These are phyloP conservation scores for Guyanaporus albipodus DNA, from an alignment of 768 basidiomycete genomes.

Conservation along the genomic window DNA sequence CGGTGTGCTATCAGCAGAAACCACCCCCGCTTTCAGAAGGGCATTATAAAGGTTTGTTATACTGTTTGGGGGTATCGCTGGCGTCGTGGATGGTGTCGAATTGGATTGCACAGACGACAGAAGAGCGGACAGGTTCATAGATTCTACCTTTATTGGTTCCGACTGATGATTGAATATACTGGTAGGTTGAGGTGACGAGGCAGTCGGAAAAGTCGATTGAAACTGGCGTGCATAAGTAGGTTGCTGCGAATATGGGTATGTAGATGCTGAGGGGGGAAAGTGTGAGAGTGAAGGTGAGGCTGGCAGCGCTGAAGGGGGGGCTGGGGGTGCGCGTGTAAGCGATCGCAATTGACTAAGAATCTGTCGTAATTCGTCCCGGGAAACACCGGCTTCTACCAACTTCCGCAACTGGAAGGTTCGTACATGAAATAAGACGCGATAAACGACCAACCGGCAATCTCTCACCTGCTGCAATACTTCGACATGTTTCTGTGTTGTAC, in stretches of 20 bases:
- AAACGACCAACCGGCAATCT: background rate
- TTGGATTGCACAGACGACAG: slow-evolving; percentile 25
- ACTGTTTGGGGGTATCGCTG: slow-evolving; percentile 30
- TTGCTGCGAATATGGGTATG: slow-evolving; percentile 31
- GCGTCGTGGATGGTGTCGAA: slow-evolving; percentile 20
- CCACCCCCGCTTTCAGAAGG: slow-evolving; percentile 76
- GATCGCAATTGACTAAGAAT: slow-evolving; percentile 69
- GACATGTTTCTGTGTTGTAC: slow-evolving; percentile 64
- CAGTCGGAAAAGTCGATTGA: slow-evolving; percentile 30
- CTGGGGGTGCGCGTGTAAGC: slow-evolving; percentile 43
- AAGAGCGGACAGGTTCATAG: slow-evolving; percentile 29
- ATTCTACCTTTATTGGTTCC: slow-evolving; percentile 28
- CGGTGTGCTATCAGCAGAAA: slow-evolving; percentile 53
- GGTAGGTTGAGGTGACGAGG: slow-evolving; percentile 32
- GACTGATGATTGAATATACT: slow-evolving; percentile 26
- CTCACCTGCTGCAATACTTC: slow-evolving; percentile 77
- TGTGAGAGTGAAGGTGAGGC: slow-evolving; percentile 27
- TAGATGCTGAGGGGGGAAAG: slow-evolving; percentile 21
- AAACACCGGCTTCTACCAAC: slow-evolving; percentile 75
- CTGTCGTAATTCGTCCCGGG: slow-evolving; percentile 72
- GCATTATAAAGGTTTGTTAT: slow-evolving; percentile 62
- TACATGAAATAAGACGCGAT: slow-evolving; percentile 4
- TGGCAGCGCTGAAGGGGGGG: slow-evolving; percentile 32
- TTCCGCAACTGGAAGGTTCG: slow-evolving; percentile 54
- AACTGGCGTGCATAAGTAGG: slow-evolving; percentile 27